These are phyloP conservation scores for Dacryopinax primogenitus DNA, from an alignment of 768 basidiomycete species.

Conservation along the genomic window DNA sequence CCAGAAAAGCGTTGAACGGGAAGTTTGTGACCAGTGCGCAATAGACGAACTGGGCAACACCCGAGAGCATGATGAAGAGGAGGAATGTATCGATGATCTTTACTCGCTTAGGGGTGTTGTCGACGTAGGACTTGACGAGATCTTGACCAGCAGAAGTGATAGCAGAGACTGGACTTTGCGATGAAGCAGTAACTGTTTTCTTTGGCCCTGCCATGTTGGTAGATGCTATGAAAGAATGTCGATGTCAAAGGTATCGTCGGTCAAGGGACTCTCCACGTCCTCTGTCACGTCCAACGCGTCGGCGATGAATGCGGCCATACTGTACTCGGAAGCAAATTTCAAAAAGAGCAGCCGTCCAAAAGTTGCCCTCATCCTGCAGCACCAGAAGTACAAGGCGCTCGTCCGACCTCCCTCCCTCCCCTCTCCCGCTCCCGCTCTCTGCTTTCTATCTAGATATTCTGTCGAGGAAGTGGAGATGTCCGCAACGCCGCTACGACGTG, in stretches of 20 bases:
- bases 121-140: constrained; percentile 64
- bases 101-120: constrained; percentile 66
- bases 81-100: constrained; percentile 93
- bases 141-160: constrained; percentile 25
- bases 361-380: neutral
- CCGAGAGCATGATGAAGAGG: constrained; percentile 80
- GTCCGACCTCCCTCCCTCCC: constrained; percentile 2
- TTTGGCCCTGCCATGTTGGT: neutral
- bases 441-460: neutral
- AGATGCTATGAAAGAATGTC: neutral
- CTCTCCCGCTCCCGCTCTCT: constrained; percentile 5
- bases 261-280: too few relatives aligned
- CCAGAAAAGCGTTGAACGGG: constrained; percentile 94
- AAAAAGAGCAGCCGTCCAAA: neutral
- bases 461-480: neutral
- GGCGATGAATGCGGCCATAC: neutral
- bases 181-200: neutral
- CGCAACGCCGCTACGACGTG: neutral
- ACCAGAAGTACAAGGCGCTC: neutral
- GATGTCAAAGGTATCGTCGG: too few relatives aligned
- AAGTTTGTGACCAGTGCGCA: constrained; percentile 83
- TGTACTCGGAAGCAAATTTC: neutral
- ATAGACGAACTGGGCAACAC: constrained; percentile 81
- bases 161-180: neutral
- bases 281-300: neutral